Conservation (phyloP, 139 green algal species). For the Chlorella sp. region DNA sequence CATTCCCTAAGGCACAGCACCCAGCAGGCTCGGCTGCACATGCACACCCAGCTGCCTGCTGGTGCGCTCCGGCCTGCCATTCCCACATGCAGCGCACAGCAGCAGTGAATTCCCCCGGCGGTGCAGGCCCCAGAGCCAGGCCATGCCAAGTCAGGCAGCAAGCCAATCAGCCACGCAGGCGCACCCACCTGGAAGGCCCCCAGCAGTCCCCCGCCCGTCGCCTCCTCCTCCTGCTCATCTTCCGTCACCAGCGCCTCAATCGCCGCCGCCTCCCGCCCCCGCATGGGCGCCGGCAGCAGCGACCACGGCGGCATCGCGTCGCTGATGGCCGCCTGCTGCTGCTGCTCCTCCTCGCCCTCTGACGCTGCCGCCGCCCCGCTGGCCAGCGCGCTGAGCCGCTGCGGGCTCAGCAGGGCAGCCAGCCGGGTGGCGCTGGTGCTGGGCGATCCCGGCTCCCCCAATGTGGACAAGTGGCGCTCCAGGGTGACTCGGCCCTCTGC, state of each 20-base stretch:
- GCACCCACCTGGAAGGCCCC: constrained; percentile 33
- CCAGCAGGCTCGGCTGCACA: not conserved
- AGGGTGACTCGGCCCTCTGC: constrained; percentile 29
- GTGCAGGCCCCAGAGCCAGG: no score
- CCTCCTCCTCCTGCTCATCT: constrained; percentile 30
- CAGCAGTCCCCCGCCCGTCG: constrained; percentile 1
- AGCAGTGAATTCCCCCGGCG: not conserved
- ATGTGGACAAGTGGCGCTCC: constrained; percentile 32
- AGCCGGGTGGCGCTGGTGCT: constrained; percentile 18
- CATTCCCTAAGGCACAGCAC: no score
- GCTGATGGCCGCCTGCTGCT: not conserved
- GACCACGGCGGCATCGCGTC: constrained; percentile 4
- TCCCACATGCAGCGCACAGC: not conserved
- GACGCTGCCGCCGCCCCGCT: not conserved
- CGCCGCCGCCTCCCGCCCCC: constrained; percentile 19
- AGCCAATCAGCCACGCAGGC: no score
- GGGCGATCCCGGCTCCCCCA: constrained; percentile 43
- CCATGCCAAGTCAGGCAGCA: no score
- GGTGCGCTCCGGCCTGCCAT: no score
- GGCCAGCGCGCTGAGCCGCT: not conserved
- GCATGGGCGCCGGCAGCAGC: constrained; percentile 40
- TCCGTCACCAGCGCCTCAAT: constrained; percentile 42
- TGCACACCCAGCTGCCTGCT: no score
- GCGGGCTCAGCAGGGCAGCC: constrained; percentile 25
- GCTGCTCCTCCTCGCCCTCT: not conserved